Conservation (phyloP, 2,329 filamentous ascomycete species). For the Aspergillus alliaceus region DNA sequence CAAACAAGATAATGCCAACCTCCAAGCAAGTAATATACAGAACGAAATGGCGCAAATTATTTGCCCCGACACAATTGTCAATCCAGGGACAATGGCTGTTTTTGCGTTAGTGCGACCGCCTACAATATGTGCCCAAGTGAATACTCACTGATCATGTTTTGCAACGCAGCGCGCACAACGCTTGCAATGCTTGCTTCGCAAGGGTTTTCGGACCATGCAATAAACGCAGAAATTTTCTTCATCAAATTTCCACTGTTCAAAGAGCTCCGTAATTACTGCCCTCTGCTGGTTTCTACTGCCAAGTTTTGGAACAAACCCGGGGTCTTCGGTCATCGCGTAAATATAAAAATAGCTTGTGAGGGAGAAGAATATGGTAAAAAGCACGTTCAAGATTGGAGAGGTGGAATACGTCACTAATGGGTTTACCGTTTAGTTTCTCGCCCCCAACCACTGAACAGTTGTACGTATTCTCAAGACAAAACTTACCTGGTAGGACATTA, state of each 20-base stretch:
- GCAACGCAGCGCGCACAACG: constrained; percentile 89
- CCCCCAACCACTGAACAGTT: neutral
- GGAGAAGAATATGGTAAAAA: constrained; percentile 64
- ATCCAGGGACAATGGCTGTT: constrained; percentile 94
- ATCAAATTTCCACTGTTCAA: constrained; percentile 85
- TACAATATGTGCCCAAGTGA: neutral
- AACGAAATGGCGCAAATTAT: constrained; percentile 95
- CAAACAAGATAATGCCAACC: constrained; percentile 69
- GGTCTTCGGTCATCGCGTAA: constrained; percentile 81
- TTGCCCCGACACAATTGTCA: constrained; percentile 91
- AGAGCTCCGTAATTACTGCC: constrained; percentile 80
- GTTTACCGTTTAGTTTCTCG: neutral
- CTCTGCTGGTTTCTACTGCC: constrained; percentile 88
- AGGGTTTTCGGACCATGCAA: constrained; percentile 90
- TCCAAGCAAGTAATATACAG: constrained; percentile 81
- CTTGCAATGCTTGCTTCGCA: constrained; percentile 94
- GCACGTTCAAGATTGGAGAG: constrained; percentile 74
- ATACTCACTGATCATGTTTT: constrained; percentile 88
- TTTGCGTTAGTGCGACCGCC: neutral
- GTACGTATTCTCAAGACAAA: neutral
- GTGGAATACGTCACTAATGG: constrained; percentile 61
- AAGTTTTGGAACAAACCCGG: constrained; percentile 89
- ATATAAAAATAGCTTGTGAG: constrained; percentile 84
- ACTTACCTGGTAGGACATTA: constrained; percentile 69
- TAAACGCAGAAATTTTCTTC: constrained; percentile 90